Percentiles rank a stretch among this genome's conserved stretches.
Conservation (phyloP, 208 protist genomes). For the Dictyostelium gargantuum region DNA sequence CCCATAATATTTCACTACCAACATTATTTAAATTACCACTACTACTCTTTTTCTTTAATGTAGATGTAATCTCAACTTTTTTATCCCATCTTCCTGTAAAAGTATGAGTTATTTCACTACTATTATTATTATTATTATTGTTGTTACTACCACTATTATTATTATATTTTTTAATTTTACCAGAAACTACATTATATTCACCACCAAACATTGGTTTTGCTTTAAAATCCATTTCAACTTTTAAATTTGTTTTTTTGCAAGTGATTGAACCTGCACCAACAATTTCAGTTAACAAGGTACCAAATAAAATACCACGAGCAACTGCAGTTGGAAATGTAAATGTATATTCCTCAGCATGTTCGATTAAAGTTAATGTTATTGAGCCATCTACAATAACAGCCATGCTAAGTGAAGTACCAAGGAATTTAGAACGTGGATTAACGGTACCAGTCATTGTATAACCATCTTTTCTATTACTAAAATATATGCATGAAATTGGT, state of each 20-base stretch:
- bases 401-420: constrained; percentile 85
- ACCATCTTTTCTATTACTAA: constrained; percentile 79
- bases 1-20: constrained; percentile 42
- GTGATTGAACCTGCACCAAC: constrained; percentile 76
- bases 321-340: constrained; percentile 83
- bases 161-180: constrained; percentile 80
- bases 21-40: background rate
- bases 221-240: constrained; percentile 84
- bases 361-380: constrained; percentile 53
- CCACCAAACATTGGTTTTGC: constrained; percentile 81
- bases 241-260: constrained; percentile 77
- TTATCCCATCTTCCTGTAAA: constrained; percentile 82
- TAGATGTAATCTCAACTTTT: constrained; percentile 60
- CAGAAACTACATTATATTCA: constrained; percentile 80
- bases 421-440: constrained; percentile 78
- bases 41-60: background rate
- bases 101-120: constrained; percentile 70
- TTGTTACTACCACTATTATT: no score
- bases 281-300: constrained; percentile 83
- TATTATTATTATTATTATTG: no score
- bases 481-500: constrained; percentile 87
- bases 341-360: constrained; percentile 79
- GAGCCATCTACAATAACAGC: constrained; percentile 72
- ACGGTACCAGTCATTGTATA: constrained; percentile 76
- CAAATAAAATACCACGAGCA: constrained; percentile 81